Evolutionary conservation across 2,329 filamentous ascomycete genomes (phyloP), one percentile per base, ranked within the genome.

Genomic region (Colletotrichum salicis): DNA sequence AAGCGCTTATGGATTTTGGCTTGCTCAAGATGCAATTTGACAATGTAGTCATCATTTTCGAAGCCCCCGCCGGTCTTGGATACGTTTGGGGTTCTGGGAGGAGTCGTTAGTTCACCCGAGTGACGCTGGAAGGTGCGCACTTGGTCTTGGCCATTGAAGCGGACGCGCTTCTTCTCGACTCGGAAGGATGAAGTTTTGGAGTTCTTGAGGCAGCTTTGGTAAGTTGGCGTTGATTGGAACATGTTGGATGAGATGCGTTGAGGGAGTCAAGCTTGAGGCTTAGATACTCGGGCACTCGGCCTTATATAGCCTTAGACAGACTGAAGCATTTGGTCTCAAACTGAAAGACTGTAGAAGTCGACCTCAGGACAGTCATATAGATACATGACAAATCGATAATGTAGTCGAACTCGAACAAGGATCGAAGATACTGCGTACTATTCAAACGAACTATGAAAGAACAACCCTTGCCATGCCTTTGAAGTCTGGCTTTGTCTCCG

Each of bases 341-440:
- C 3, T 22, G 0, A 11, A 48, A 19, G 4, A 5, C 41, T 48
- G 7, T 4, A 48, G 19, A 48, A 48, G 37, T 19, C 37, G 15
- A 19, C 37, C 15, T 5, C 37, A 41, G 37, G 3, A 41, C 37
- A 41, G 13, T 2, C 15, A 41, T 7, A 2, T 6, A 41, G 37
- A 41, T 19, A 41, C 37, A 41, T 41, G 37, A 41, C 37, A 41
- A 7, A 15, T 41, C 15, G 37, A 41, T 1, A 1, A 41, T 1
- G 12, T 41, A 3, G 5, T 5, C 19, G 0, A 22, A 10, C 2
- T 48, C 19, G 4, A 48, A 48, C 41, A 48, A 48, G 7, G 41
- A 8, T 7, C 19, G 0, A 22, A 8, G 4, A 8, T 48, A 22
- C 8, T 22, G 19, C 19, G 19, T 19, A 22, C 8, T 0, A 0